phyloP scores from a whole-genome alignment of 2,329 filamentous ascomycete species.

The Ophiostoma montium region DNA sequence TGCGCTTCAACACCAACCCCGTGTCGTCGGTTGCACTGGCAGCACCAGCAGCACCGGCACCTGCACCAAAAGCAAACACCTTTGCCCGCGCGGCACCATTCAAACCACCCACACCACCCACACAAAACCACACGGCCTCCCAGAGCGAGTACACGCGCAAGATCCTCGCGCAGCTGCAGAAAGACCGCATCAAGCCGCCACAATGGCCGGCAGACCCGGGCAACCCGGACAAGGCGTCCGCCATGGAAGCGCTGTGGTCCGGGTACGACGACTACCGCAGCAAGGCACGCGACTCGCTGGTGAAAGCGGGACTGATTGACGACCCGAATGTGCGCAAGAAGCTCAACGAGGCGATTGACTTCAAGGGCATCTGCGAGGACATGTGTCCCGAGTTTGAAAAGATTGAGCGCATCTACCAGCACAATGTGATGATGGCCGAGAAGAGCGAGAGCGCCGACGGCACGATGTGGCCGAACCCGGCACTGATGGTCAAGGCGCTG shows the following conservation, averaged over 20 bases:
- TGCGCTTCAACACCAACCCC: conserved; percentile 5
- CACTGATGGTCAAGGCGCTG: conserved; percentile 51
- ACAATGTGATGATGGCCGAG: conserved; percentile 42
- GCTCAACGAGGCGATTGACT: conserved; percentile 49
- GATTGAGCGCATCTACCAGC: conserved; percentile 46
- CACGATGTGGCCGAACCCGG: conserved; percentile 31
- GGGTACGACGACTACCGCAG: conserved; percentile 42
- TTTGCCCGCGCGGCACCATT: not conserved
- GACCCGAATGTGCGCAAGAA: conserved; percentile 49
- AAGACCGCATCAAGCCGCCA: conserved; percentile 39
- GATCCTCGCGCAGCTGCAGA: conserved; percentile 38
- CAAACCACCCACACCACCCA: not conserved
- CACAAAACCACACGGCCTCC: not conserved
- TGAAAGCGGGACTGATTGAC: conserved; percentile 46
- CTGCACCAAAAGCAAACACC: not conserved
- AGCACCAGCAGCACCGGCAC: not conserved
- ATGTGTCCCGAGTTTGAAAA: conserved; percentile 58
- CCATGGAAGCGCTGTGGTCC: conserved; percentile 41
- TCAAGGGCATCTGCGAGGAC: conserved; percentile 53
- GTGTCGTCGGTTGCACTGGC: not conserved
- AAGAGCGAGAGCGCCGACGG: conserved; percentile 28
- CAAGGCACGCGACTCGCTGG: conserved; percentile 41
- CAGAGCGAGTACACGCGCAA: conserved; percentile 28
- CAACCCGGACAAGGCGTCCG: conserved; percentile 33
- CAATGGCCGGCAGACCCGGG: conserved; percentile 42